These are phyloP conservation scores for Citrus mangshanensis DNA, from an alignment of 345 rosid species.

Conservation along the genomic window DNA sequence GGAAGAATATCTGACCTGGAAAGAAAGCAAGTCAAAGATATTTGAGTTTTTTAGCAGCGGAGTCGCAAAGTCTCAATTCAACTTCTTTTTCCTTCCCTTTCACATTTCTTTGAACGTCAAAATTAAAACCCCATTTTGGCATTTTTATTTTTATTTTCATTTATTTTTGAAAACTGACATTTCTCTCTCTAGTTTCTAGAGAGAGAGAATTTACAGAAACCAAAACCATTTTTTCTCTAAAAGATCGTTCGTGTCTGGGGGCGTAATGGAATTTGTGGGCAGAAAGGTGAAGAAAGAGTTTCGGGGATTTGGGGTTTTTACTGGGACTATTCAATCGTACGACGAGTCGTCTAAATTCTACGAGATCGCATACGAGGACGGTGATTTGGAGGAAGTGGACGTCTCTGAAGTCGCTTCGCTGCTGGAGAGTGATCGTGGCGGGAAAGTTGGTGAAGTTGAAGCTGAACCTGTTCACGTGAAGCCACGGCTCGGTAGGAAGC, in stretches of 20 bases:
- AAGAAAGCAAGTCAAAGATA: not conserved
- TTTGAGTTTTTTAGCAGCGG: not conserved
- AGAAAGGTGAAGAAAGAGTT: slow-evolving; percentile 53
- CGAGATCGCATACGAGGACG: slow-evolving; percentile 62
- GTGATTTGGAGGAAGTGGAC: slow-evolving; percentile 57
- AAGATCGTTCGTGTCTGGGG: not conserved
- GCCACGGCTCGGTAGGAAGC: slow-evolving; percentile 39
- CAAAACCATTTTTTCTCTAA: not conserved
- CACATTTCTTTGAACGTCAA: not conserved
- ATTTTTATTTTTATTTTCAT: not conserved
- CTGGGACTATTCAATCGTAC: slow-evolving; percentile 57
- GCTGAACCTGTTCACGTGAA: slow-evolving; percentile 26
- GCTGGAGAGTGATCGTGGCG: slow-evolving; percentile 16
- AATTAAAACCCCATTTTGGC: not conserved
- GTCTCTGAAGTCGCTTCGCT: slow-evolving; percentile 42
- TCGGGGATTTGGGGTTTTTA: slow-evolving; percentile 38
- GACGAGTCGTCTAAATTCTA: slow-evolving; percentile 51
- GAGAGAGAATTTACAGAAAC: not conserved
- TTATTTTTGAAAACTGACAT: not conserved
- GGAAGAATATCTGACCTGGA: not conserved
- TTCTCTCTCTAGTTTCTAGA: not conserved
- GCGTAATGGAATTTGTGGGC: slow-evolving; percentile 65
- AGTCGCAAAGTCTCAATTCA: not conserved
- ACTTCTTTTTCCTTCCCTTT: not conserved
- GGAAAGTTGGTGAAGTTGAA: slow-evolving; percentile 16